Conservation (phyloP, 2,329 filamentous ascomycete genomes). For the Teratosphaeria zuluensis region DNA sequence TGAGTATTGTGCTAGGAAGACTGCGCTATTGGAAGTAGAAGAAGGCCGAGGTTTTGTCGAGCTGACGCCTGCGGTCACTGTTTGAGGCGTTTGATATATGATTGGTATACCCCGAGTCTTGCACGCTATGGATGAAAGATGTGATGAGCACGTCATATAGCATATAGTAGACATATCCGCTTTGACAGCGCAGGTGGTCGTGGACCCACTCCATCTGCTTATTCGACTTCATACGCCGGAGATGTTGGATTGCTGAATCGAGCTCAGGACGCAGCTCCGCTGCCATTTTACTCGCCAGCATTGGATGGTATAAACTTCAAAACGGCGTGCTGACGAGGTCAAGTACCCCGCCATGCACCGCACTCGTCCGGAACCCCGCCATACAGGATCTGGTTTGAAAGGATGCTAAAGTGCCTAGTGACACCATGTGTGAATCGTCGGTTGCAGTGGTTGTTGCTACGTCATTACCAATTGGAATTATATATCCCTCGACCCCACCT, state of each 20-base stretch:
- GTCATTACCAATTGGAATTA: background rate
- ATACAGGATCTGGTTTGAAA: background rate
- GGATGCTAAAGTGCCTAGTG: background rate
- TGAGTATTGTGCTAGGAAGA: conserved; percentile 31
- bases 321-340: background rate
- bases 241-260: background rate
- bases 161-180: background rate
- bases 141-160: background rate
- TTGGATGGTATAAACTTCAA: background rate
- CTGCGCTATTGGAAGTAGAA: background rate
- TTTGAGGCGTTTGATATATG: background rate
- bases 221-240: too few relatives aligned
- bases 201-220: too few relatives aligned
- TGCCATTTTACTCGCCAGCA: background rate
- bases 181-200: background rate
- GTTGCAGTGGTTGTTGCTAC: background rate
- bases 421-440: background rate
- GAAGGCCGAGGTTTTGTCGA: background rate
- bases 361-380: background rate
- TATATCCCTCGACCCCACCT: background rate
- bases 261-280: background rate
- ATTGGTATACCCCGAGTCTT: background rate
- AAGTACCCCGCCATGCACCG: background rate
- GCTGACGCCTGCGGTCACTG: background rate
- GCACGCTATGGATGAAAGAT: background rate